These are phyloP conservation scores for Cyamopsis tetragonoloba DNA, from an alignment of 306 rosid genomes.

Conservation along the genomic window DNA sequence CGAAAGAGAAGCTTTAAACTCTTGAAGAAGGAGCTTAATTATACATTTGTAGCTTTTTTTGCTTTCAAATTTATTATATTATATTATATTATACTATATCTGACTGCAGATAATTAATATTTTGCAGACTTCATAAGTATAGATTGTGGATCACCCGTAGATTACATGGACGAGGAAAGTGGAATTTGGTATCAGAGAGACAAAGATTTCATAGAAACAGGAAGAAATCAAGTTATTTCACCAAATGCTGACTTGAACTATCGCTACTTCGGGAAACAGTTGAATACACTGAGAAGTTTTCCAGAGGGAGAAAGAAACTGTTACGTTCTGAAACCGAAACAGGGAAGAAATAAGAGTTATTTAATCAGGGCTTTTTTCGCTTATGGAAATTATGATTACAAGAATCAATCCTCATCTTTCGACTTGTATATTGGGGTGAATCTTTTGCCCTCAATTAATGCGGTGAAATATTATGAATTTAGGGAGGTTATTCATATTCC, in stretches of 20 bases:
- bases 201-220: background rate
- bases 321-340: background rate
- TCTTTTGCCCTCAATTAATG: background rate
- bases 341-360: background rate
- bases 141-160: background rate
- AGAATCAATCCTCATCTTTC: background rate
- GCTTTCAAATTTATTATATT: too few species aligned
- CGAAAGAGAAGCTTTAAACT: too few species aligned
- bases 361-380: background rate
- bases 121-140: background rate
- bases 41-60: too few species aligned
- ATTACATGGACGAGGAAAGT: background rate
- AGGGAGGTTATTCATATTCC: background rate
- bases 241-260: background rate
- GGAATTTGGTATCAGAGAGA: background rate
- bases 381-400: background rate
- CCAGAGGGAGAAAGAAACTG: background rate
- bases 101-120: too few species aligned
- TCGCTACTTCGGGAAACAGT: background rate
- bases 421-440: background rate
- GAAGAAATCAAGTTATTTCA: background rate
- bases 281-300: background rate
- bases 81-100: too few species aligned
- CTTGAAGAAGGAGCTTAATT: too few species aligned
- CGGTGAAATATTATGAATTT: too few species aligned